Percentiles rank a stretch among this genome's conserved stretches.
Conservation (phyloP, 1,284 basidiomycete species). For the Exobasidium cylindrosporum region DNA sequence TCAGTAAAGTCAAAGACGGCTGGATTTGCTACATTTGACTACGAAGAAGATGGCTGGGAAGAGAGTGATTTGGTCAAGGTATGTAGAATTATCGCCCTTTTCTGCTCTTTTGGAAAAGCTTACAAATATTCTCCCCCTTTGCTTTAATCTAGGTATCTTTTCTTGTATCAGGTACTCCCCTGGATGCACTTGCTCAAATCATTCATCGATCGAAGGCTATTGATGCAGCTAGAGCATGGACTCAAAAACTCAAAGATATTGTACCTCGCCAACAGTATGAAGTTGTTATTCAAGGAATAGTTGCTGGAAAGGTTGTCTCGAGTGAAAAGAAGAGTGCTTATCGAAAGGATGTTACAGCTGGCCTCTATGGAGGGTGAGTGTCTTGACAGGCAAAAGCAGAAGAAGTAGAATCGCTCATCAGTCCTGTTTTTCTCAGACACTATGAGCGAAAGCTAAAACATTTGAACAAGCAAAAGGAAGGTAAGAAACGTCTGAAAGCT, state of each 20-base stretch:
- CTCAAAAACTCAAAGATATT: conserved; percentile 45
- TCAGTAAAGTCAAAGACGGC: conserved; percentile 17
- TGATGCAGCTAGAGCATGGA: conserved; percentile 36
- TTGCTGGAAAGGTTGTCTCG: conserved; percentile 83
- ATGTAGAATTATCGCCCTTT: no score
- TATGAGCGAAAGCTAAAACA: conserved; percentile 42
- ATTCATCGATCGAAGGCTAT: conserved; percentile 47
- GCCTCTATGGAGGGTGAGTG: conserved; percentile 90
- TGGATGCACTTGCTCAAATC: conserved; percentile 49
- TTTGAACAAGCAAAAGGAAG: conserved; percentile 51
- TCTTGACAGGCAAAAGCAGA: conserved; percentile 45
- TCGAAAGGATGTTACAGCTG: conserved; percentile 82
- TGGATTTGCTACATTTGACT: conserved; percentile 53
- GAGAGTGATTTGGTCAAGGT: conserved; percentile 47
- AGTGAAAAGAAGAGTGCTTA: conserved; percentile 65
- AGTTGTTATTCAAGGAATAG: conserved; percentile 62
- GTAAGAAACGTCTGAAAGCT: conserved; percentile 48
- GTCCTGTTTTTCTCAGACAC: no score
- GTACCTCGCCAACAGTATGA: conserved; percentile 89
- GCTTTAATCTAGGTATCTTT: conserved; percentile 23
- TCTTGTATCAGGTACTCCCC: conserved; percentile 39
- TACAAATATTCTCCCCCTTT: neutral
- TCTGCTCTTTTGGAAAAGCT: neutral
- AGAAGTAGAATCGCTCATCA: conserved; percentile 14
- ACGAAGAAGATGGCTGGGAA: conserved; percentile 41